A percentile compares a stretch with the other conserved stretches of the same genome.
phyloP scores from a whole-genome alignment of 805 yeast species.

The Yueomyces sp. region DNA sequence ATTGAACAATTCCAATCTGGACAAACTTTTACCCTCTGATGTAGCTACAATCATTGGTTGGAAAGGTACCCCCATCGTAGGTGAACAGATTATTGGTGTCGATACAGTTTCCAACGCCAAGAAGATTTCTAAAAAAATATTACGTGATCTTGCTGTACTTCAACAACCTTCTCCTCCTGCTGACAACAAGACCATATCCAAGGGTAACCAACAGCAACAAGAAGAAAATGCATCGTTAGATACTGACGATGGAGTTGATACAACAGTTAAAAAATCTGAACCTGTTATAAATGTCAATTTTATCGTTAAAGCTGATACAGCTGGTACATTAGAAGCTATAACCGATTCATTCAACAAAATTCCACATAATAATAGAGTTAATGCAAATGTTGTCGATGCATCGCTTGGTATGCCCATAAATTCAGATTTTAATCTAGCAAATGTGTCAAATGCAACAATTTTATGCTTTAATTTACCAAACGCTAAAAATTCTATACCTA shows the following conservation, averaged over 20 bases:
- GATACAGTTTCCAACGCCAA: conserved; percentile 63
- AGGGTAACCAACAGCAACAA: neutral
- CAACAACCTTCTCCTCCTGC: conserved; percentile 44
- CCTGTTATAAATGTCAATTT: conserved; percentile 31
- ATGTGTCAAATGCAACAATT: conserved; percentile 56
- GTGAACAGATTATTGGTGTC: conserved; percentile 72
- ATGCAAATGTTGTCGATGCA: conserved; percentile 49
- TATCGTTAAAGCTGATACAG: conserved; percentile 81
- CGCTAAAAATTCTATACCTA: conserved; percentile 42
- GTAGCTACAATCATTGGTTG: conserved; percentile 91
- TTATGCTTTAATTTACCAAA: conserved; percentile 61
- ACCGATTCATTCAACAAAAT: conserved; percentile 63
- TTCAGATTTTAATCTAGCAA: conserved; percentile 53
- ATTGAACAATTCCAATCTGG: neutral
- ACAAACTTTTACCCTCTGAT: conserved; percentile 64
- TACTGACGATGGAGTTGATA: neutral
- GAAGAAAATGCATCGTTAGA: too few relatives aligned
- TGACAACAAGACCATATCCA: conserved; percentile 23
- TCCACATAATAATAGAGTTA: conserved; percentile 73
- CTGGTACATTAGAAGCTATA: conserved; percentile 91
- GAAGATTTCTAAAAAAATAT: conserved; percentile 36
- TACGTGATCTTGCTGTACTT: conserved; percentile 49
- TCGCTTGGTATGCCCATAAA: conserved; percentile 73
- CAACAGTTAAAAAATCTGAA: conserved; percentile 3
- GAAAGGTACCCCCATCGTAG: conserved; percentile 84